Percentiles rank a stretch among this genome's conserved stretches.
Evolutionary conservation across 176 grass and related monocot species (phyloP).

Genomic region (Lolium perenne): DNA sequence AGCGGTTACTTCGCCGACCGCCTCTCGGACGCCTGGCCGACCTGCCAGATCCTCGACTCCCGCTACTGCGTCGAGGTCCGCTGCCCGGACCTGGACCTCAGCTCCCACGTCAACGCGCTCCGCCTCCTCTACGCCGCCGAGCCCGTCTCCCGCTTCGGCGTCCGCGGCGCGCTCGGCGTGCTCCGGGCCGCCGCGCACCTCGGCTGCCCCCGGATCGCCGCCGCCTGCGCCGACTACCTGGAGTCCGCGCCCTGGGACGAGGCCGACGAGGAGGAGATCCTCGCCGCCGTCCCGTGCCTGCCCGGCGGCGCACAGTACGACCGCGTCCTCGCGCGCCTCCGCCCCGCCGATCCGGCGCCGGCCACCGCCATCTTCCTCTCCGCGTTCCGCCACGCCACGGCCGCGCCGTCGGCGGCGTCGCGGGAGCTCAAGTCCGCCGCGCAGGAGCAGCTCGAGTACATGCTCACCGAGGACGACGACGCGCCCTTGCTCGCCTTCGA

Average conservation of each 20-base stretch:
- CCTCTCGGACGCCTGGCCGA: constrained; percentile 89
- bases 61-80: constrained; percentile 84
- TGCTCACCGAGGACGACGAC: constrained; percentile 97
- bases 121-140: constrained; percentile 75
- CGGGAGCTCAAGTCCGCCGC: constrained; percentile 71
- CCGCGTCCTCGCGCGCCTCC: constrained; percentile 72
- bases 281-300: constrained; percentile 55
- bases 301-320: constrained; percentile 54
- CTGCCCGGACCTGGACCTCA: constrained; percentile 71
- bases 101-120: constrained; percentile 69
- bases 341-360: constrained; percentile 50
- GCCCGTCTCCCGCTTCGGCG: constrained; percentile 73
- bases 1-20: constrained; percentile 87
- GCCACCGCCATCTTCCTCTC: constrained; percentile 67
- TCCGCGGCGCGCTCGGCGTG: constrained; percentile 73
- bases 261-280: constrained; percentile 84
- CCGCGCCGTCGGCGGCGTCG: constrained; percentile 15
- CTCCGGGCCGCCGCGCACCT: constrained; percentile 66
- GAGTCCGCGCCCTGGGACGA: constrained; percentile 90
- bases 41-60: constrained; percentile 92
- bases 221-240: constrained; percentile 66
- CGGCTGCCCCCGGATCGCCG: constrained; percentile 52
- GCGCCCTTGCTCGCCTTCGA: constrained; percentile 60
- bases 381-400: constrained; percentile 70
- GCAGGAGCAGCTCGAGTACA: constrained; percentile 92